phyloP scores from a whole-genome alignment of 331 rosid genomes.

The Arachis monticola region DNA sequence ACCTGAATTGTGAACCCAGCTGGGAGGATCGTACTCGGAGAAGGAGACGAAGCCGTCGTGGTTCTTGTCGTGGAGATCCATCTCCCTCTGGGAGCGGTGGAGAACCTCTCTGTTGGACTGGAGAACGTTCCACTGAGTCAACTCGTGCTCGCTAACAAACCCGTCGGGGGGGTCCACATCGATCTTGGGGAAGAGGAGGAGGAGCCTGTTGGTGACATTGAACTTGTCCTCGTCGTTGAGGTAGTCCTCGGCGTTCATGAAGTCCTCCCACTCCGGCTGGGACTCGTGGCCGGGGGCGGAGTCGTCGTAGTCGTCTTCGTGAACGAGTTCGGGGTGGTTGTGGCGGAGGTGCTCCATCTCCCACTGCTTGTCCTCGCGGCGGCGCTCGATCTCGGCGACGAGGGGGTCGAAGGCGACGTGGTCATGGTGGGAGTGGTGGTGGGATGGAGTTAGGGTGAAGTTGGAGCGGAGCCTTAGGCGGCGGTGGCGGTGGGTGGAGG shows the following conservation, averaged over 20 bases:
- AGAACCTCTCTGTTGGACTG: constrained; percentile 74
- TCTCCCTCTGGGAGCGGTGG: constrained; percentile 76
- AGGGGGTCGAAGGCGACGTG: constrained; percentile 85
- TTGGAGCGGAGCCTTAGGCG: constrained; percentile 89
- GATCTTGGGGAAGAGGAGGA: constrained; percentile 77
- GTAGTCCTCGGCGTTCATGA: constrained; percentile 86
- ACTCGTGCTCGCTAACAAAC: constrained; percentile 63
- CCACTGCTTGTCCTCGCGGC: constrained; percentile 87
- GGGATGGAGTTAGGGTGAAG: constrained; percentile 58
- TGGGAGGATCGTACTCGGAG: constrained; percentile 90
- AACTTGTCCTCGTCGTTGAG: constrained; percentile 84
- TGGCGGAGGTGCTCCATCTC: constrained; percentile 65
- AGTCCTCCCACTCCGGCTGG: constrained; percentile 93
- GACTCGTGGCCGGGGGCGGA: constrained; percentile 75
- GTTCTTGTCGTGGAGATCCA: constrained; percentile 93
- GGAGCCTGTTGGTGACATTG: constrained; percentile 70
- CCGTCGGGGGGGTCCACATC: constrained; percentile 73
- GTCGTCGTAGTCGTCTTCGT: constrained; percentile 42
- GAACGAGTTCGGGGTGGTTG: constrained; percentile 46
- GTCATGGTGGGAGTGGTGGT: constrained; percentile 47
- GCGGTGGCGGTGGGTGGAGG: constrained; percentile 66
- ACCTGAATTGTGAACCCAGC: constrained; percentile 82
- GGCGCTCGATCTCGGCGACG: constrained; percentile 87
- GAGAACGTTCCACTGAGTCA: constrained; percentile 81
- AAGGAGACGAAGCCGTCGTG: constrained; percentile 76